phyloP scores from a whole-genome alignment of 2,329 filamentous ascomycete genomes.

The Tolypocladium capitatum region DNA sequence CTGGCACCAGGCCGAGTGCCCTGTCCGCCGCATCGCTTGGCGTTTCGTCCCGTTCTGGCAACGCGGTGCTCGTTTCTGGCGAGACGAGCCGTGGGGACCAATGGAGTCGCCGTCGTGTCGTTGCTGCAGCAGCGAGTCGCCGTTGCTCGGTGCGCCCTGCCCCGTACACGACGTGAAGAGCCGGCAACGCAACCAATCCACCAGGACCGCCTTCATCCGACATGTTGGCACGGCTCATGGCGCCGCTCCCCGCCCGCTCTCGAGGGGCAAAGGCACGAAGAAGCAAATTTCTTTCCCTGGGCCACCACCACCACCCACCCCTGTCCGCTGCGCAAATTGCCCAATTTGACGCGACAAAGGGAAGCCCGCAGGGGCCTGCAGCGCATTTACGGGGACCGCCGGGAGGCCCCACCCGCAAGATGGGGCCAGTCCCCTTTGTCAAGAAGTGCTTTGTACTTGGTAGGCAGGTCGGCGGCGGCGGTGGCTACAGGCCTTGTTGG shows the following conservation, averaged over 20 bases:
- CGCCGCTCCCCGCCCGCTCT: neutral
- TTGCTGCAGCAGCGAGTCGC: neutral
- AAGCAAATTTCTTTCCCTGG: constrained; percentile 2
- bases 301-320: neutral
- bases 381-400: constrained; percentile 6
- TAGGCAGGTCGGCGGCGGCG: too few species aligned
- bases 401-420: constrained; percentile 5
- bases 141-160: too few species aligned
- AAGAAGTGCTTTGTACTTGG: too few species aligned
- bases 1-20: constrained; percentile 6
- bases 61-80: neutral
- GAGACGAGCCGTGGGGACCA: neutral
- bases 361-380: neutral
- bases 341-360: constrained; percentile 10
- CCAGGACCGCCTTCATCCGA: neutral
- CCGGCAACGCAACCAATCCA: neutral
- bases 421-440: constrained; percentile 5
- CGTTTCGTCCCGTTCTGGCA: constrained; percentile 1
- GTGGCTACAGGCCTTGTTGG: too few species aligned
- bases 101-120: neutral
- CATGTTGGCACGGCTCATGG: neutral
- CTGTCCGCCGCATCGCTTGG: constrained; percentile 1
- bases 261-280: neutral
- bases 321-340: constrained; percentile 10
- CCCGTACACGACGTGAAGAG: too few species aligned